A percentile compares a stretch with the other conserved stretches of the same genome.
phyloP scores from a whole-genome alignment of 441 rosid genomes.

The Omphalea diandra region DNA sequence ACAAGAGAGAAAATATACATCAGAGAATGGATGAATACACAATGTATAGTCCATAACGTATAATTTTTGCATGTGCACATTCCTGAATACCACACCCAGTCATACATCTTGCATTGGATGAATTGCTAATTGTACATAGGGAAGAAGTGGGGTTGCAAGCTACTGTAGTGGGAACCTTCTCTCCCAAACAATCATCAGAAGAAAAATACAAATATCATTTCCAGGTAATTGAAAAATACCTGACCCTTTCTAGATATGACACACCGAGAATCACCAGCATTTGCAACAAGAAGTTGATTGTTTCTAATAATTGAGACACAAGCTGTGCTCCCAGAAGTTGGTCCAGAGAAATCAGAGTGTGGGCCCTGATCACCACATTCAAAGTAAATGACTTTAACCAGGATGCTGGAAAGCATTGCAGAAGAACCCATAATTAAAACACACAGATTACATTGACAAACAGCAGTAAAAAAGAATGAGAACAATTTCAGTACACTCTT shows the following conservation, averaged over 20 bases:
- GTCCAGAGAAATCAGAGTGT: conserved; percentile 87
- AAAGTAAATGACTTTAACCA: background rate
- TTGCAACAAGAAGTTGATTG: conserved; percentile 71
- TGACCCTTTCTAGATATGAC: conserved; percentile 91
- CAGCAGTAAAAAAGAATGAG: background rate
- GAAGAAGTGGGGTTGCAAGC: background rate
- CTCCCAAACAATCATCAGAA: background rate
- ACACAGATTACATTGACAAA: background rate
- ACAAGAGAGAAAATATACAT: background rate
- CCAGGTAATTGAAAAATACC: conserved; percentile 43
- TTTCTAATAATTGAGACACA: conserved; percentile 77
- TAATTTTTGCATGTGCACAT: background rate
- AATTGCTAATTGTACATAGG: background rate
- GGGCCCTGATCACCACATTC: conserved; percentile 58
- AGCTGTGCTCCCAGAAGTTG: conserved; percentile 84
- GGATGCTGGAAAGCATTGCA: background rate
- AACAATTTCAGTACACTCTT: background rate
- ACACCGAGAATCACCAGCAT: conserved; percentile 98
- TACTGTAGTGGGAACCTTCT: background rate
- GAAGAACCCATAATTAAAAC: background rate
- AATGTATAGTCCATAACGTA: background rate
- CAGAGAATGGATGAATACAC: background rate
- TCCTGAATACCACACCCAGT: background rate
- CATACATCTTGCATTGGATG: background rate
- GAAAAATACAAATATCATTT: conserved; percentile 6